These are phyloP conservation scores for Cajanus cajan DNA, from an alignment of 306 rosid genomes.

Conservation along the genomic window DNA sequence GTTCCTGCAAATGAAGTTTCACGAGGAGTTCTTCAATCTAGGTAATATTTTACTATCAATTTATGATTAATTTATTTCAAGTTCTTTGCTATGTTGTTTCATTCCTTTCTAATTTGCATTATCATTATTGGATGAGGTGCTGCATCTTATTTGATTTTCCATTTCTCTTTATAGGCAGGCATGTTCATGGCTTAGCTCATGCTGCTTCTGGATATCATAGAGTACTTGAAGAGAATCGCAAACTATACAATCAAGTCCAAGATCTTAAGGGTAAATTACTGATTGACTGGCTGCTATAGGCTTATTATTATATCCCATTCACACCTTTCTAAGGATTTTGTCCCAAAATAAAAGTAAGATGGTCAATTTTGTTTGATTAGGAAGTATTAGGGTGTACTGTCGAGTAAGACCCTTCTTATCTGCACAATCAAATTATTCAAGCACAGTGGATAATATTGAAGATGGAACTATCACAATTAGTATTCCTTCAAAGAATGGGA, in stretches of 20 bases:
- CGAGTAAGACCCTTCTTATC: constrained; percentile 93
- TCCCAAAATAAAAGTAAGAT: not conserved
- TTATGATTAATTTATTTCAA: not conserved
- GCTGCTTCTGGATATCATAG: constrained; percentile 94
- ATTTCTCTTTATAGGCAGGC: constrained; percentile 55
- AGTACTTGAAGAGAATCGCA: constrained; percentile 94
- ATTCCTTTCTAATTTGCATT: not conserved
- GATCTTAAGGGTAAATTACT: constrained; percentile 82
- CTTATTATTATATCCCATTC: not conserved
- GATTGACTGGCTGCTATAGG: constrained; percentile 14
- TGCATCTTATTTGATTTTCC: constrained; percentile 22
- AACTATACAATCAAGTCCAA: constrained; percentile 89
- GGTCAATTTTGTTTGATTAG: constrained; percentile 45
- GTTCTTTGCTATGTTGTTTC: not conserved
- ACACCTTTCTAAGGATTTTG: not conserved
- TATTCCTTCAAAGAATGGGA: constrained; percentile 76
- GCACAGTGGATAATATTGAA: constrained; percentile 76
- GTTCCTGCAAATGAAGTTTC: constrained; percentile 83
- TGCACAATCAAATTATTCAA: constrained; percentile 50
- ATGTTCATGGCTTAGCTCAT: constrained; percentile 76
- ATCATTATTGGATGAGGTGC: not conserved
- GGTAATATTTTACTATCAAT: constrained; percentile 42
- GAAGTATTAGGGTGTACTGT: constrained; percentile 96
- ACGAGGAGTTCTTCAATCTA: constrained; percentile 78
- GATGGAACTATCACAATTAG: constrained; percentile 78